Evolutionary conservation across 768 basidiomycete species (phyloP), one percentile per base, ranked within the genome.

Genomic region (Hygrocybe coccinea): DNA sequence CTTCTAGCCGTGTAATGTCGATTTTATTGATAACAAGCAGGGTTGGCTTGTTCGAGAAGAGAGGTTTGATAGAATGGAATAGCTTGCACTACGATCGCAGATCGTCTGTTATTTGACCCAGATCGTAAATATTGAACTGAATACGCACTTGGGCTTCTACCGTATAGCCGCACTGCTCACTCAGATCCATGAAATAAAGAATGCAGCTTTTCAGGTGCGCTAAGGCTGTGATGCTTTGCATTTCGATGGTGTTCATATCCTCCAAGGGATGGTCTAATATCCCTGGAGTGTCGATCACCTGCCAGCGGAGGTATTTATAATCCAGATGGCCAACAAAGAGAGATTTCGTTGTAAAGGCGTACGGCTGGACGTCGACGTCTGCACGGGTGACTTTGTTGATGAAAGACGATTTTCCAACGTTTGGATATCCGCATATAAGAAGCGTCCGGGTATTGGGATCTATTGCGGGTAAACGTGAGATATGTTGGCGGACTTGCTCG

Each of bases 181-280:
- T 91, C 29, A 97, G 80, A 71, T 99, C 97, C 94, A 99, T 97
- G 69, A 98, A 99, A 75, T 98, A 99, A 69, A 99, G 73, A 9
- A 98, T 80, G 67, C 92, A 95, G 61, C 86, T 84, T 73, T 97
- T 92, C 44, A 99, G 75, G 74, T 99, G 97, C 6, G 97, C 97
- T 59, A 99, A 77, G 12, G 97, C 97, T 36, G 95, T 98, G 68
- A 97, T 97, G 64, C 91, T 95, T 78, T 99, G 97, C 95, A 98
- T 99, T 76, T 99, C 97, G 64, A 99, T 99, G 57, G 95, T 98
- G 79, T 98, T 98, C 97, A 99, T 98, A 50, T 99, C 97, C 72
- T 99, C 95, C 33, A 98, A 79, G 2, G 95, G 95, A 70, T 98
- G 97, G 69, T 99, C 97, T 61, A 99, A 80, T 56, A 99, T 87